Percentiles rank a stretch among this genome's conserved stretches.
These are phyloP conservation scores for Alternaria atra DNA, from an alignment of 2,329 filamentous ascomycete genomes.

Conservation along the genomic window DNA sequence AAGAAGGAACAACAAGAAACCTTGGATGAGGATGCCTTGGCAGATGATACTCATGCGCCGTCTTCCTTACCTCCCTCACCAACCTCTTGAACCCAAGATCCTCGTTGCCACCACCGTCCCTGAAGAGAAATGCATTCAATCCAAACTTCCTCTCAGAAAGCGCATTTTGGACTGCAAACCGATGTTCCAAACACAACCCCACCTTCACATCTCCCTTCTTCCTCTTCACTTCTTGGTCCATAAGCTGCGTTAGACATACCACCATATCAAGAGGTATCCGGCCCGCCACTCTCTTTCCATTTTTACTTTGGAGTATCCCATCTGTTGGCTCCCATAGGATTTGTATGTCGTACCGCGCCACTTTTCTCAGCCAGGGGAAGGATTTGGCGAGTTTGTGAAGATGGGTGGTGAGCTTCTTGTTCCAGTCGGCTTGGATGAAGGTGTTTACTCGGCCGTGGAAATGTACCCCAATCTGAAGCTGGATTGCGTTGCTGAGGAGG, in stretches of 20 bases:
- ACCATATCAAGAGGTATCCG: constrained; percentile 31
- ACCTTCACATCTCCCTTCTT: constrained; percentile 27
- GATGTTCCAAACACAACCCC: constrained; percentile 21
- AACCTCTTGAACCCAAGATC: neutral
- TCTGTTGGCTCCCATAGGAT: constrained; percentile 37
- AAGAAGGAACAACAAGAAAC: neutral
- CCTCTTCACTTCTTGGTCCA: constrained; percentile 21
- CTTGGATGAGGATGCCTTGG: neutral
- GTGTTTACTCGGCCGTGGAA: constrained; percentile 40
- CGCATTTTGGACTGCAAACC: constrained; percentile 18
- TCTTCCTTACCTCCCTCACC: constrained; percentile 22
- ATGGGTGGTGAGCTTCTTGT: constrained; percentile 31
- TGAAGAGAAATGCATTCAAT: constrained; percentile 20
- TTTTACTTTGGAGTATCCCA: constrained; percentile 22
- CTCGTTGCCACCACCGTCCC: neutral
- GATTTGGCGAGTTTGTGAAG: constrained; percentile 35
- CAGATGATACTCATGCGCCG: neutral
- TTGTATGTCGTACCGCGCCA: constrained; percentile 32
- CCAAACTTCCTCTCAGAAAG: constrained; percentile 23
- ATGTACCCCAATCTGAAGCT: constrained; percentile 31
- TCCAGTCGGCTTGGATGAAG: constrained; percentile 42
- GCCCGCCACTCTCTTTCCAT: constrained; percentile 26
- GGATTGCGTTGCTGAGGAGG: constrained; percentile 30
- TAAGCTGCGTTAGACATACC: constrained; percentile 23
- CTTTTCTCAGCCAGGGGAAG: constrained; percentile 38